Base-by-base conservation (phyloP, 805 yeast genomes). In the Metschnikowia santaceciliae region DNA sequence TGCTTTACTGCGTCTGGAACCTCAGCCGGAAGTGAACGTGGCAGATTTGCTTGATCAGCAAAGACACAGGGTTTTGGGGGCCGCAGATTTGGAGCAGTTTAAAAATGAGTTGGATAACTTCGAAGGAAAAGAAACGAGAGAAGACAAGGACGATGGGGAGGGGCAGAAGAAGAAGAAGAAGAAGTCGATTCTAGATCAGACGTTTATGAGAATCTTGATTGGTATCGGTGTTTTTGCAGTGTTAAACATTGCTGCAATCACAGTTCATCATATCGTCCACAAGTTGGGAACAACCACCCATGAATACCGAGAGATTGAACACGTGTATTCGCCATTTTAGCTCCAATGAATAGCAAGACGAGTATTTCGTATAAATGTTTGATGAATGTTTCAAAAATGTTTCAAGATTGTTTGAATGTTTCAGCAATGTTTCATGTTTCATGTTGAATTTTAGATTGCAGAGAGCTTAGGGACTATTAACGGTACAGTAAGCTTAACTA, bases 241-340 rank as follows among this genome's bases (percentile, higher is more conserved):
- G 8, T 49, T 74, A 23, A 73, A 74, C 53, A 61, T 68, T 56
- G 32, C 70, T 22, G 75, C 67, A 26, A 72, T 74, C 47, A 55
- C 65, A 32, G 59, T 72, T 35, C 77, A 73, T 50, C 78, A 74
- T 51, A 49, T 73, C 22, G 70, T 62, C 52, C 62, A 63, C 56
- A 64, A 63, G 48, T 52, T 64, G 6, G 56, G 69, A 22, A 59
- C 60, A 36, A 58, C 67, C 3, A 62, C 64, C 32, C 67, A 62
- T 50, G 56, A 65, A 41, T 73, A 73, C 54, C 58, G 69, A 47
- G 64, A 66, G 26, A 55, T 72, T 32, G 75, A 71, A 32, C 74
- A 69, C 45, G 53, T 50, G 19, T 46, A 53, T 38, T 53, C 56
- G 15, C 56, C 56, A 8, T 53, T 49, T 32, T 53, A 34, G 41